Evolutionary conservation across 257 asterid species (phyloP), one percentile per base, ranked within the genome.

Genomic region (Linderniella brevidens): DNA sequence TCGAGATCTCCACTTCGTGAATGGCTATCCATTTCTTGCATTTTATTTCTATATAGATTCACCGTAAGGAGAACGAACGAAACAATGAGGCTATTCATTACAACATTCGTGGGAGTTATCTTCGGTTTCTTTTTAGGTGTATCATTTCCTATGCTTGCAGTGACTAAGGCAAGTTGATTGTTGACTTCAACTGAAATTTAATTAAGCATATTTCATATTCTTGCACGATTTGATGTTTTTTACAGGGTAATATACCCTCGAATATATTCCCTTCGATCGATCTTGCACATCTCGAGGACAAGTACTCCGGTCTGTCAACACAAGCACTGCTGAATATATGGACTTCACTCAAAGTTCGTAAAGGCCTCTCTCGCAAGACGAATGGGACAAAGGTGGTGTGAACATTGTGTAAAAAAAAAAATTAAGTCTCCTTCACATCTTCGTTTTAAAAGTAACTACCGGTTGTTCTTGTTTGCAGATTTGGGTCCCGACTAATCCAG

Each of bases 61-160:
- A 25, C 32, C 32, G 32, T 42, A 18, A 71, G 92, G 63, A 73
- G 82, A 64, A 66, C 92, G 39, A 77, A 77, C 48, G 94, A 73
- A 55, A 71, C 75, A 4, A 80, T 84, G 98, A 73, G 82, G 80
- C 73, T 87, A 10, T 54, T 80, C 16, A 60, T 76, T 17, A 80
- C 93, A 11, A 76, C 92, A 49, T 64, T 76, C 14, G 76, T 78
- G 57, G 98, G 93, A 48, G 59, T 76, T 49, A 70, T 84, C 37
- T 58, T 78, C 47, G 98, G 95, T 50, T 88, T 80, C 75, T 76
- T 76, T 60, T 54, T 88, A 57, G 98, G 95, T 25, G 90, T 71
- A 74, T 76, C 95, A n/a, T 80, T 76, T 61, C 98, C 94, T 11
- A 53, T 77, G 45, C 60, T 72, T 58, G 64, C 90, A 46, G 39